Base-by-base conservation (phyloP, 2,329 filamentous ascomycete genomes). In the Aspergillus unguis region DNA sequence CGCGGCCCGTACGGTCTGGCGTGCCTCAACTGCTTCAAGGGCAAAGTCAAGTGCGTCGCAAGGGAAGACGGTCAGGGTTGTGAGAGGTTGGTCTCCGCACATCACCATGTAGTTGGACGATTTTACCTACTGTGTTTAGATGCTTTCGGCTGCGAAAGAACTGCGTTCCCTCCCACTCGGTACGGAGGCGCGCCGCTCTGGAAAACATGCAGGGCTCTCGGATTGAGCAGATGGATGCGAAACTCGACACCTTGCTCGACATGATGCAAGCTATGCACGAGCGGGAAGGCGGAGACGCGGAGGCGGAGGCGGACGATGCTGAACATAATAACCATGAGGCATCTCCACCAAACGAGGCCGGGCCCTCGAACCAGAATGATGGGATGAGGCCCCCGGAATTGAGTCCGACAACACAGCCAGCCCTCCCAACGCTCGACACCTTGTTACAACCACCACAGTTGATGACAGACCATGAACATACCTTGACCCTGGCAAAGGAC, bases 1-100 rank as follows among this genome's bases (percentile, higher is more conserved):
- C 41, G 48, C 29, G 48, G 48, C 32, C 48, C 38, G n/a, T 50
- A 50, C 33, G 48, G 48, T 17, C 33, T 50, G 11, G 48, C 48
- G 10, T 50, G 48, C 41, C 33, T 23, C 26, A 38, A 44, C 17
- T 50, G 48, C 40, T 44, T 44, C 48, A 44, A 44, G 25, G 48
- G 38, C 7, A 50, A 50, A 25, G 28, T 31, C 41, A 50, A 50
- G 11, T 50, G 48, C 11, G 27, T 50, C 28, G 27, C 40, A 23
- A 41, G 33, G 11, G 26, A 32, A 3, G 41, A 50, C 1, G 48
- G 48, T 3, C 41, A 41, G 4, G 36, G 32, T 3, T 50, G 48
- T 32, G 32, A 50, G 32, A 50, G 48, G 48, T 50, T 6, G 25
- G 48, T 44, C 17, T 17, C 17, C 17, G 17, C 17, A 11, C 17